Base-by-base conservation (phyloP, 495 filamentous ascomycete genomes). In the Penicillium parvum region DNA sequence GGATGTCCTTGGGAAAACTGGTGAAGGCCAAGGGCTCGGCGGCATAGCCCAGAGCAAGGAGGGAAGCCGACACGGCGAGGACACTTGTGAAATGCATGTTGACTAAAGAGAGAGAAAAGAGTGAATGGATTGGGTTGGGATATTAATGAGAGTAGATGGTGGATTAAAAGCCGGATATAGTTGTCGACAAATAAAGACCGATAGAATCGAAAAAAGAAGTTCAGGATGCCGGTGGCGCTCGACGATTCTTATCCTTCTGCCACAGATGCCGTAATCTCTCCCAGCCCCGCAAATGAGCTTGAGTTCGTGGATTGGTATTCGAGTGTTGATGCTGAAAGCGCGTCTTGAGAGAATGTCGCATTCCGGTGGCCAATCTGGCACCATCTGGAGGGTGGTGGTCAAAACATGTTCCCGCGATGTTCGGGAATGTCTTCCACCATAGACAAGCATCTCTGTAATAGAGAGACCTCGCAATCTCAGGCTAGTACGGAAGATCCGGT, bases 1-100 rank as follows among this genome's bases (percentile, higher is more conserved):
- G 32, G 32, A 76, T 48, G 22, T 55, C 55, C 10, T 53, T 43
- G 5, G 74, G 74, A 57, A 65, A 68, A 15, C 59, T 52, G 9
- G 69, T 73, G 55, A 75, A 76, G 9, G 66, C 50, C 16, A 74
- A 37, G 18, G 56, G 52, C 20, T 66, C 52, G 14, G 65, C 63
- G 12, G 69, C 42, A 27, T 51, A 41, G n/a, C 48, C 51, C 32
- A 61, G 18, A 19, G 51, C 32, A 23, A 61, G 4, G 19, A 61
- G 17, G 2, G 57, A 64, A 27, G 61, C 62, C 37, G 61, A 61
- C 40, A 52, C 44, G 20, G 60, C 60, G 34, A 75, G 35, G 33
- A 75, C 34, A 40, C 47, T 55, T 9, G 49, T 36, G 35, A 68
- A 55, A 50, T 49, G 41, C 57, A 61, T 61, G 7, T 7, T 43